Percentiles rank a stretch among this genome's conserved stretches.
phyloP scores from a whole-genome alignment of 1,284 basidiomycete species.

The Bjerkandera adusta region DNA sequence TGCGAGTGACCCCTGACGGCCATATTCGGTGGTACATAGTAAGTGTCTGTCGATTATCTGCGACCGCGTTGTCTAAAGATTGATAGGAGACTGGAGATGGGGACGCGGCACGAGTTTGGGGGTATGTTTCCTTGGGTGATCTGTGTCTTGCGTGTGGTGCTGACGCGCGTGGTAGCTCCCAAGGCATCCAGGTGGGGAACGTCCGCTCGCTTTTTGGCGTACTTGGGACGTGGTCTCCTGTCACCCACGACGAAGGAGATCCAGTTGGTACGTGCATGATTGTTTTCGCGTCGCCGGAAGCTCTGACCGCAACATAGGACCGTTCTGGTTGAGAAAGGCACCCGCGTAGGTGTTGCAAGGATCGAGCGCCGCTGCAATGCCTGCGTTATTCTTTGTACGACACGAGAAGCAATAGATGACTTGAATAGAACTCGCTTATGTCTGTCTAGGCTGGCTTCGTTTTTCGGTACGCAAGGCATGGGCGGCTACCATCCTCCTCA shows the following conservation, averaged over 20 bases:
- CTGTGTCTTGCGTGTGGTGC: not conserved
- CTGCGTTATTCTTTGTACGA: too few species aligned
- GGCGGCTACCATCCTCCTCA: too few species aligned
- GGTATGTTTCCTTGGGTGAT: slow-evolving; percentile 36
- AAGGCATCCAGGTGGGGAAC: slow-evolving; percentile 62
- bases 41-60: slow-evolving; percentile 26
- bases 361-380: too few species aligned
- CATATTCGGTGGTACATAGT: slow-evolving; percentile 66
- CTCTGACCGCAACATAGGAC: slow-evolving; percentile 21
- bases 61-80: not conserved
- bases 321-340: slow-evolving; percentile 34
- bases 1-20: slow-evolving; percentile 55
- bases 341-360: too few species aligned
- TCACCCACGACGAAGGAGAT: slow-evolving; percentile 52
- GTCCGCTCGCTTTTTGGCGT: slow-evolving; percentile 58
- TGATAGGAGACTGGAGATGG: slow-evolving; percentile 52
- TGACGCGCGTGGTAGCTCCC: slow-evolving; percentile 40
- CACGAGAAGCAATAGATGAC: too few species aligned
- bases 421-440: too few species aligned
- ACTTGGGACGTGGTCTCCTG: slow-evolving; percentile 67
- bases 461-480: too few species aligned
- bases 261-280: slow-evolving; percentile 32
- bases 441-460: too few species aligned
- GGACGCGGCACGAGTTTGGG: slow-evolving; percentile 62
- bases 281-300: not conserved